Base-by-base conservation (phyloP, 1,139 yeast genomes). In the Candida frijolesensis region DNA sequence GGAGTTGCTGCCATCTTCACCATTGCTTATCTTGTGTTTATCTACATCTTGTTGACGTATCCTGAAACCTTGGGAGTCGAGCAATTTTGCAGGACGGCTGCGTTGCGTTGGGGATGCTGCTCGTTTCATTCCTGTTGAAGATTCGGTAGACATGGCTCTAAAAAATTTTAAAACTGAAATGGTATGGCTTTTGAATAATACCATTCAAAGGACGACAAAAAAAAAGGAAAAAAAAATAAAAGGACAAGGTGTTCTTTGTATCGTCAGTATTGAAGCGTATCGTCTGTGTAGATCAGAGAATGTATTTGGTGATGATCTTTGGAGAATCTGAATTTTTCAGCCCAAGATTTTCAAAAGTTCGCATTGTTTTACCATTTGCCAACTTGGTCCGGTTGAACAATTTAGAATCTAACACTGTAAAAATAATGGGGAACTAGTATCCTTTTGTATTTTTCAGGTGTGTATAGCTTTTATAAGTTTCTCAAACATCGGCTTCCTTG, bases 21-120 rank as follows among this genome's bases (percentile, higher is more conserved):
- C 72, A 0, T 82, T 80, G 0, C 78, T 72, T 45, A 70, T 56
- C 1, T 60, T 62, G 18, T 60, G 59, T 43, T 80, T 79, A 55
- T 79, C 84, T 10, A 77, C 60, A 11, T 71, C 71, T 48, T 78
- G 82, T 51, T 73, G 69, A 51, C 74, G 73, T 57, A 81, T 57
- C 42, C 80, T 66, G 60, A 82, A 82, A 3, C 86, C 86, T 43
- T 71, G 65, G 19, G 65, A 65, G 57, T 82, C 85, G 35, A 82
- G 63, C 30, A 65, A 62, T 30, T 53, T 32, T 51, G 63, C n/a
- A 54, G 59, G 33, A 63, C 62, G 11, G 59, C 51, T 41, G 27
- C 14, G 33, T 10, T 25, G 52, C 33, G 19, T 34, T 27, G 61
- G 58, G 15, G 65, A 60, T 8, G 63, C 63, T 14, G 58, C 54